These are phyloP conservation scores for Hibiscus mutabilis DNA, from an alignment of 345 rosid genomes.

Conservation along the genomic window DNA sequence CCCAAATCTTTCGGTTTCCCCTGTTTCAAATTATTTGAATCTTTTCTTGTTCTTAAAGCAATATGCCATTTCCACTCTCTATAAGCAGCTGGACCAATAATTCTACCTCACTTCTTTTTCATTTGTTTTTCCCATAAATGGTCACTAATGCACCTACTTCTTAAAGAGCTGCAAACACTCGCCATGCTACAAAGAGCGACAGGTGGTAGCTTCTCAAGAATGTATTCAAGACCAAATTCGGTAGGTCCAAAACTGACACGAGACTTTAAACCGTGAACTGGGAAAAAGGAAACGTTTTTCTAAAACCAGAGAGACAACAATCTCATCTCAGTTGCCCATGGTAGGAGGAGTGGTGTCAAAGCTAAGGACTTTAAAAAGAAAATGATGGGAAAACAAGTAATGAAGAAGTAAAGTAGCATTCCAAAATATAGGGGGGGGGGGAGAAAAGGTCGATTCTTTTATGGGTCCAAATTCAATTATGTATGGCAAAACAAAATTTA, in stretches of 20 bases:
- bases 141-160: too few species aligned
- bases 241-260: too few species aligned
- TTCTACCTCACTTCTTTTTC: constrained; percentile 66
- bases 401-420: constrained; percentile 82
- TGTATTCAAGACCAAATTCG: too few species aligned
- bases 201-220: too few species aligned
- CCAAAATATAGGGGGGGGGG: neutral
- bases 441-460: too few species aligned
- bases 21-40: constrained; percentile 28
- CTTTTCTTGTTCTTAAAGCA: constrained; percentile 29
- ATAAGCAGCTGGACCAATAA: constrained; percentile 69
- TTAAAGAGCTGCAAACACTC: too few species aligned
- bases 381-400: constrained; percentile 69
- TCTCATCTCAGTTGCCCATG: constrained; percentile 63
- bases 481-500: too few species aligned
- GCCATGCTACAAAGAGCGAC: too few species aligned
- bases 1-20: constrained; percentile 27
- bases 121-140: constrained; percentile 80
- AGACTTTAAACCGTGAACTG: too few species aligned
- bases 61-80: constrained; percentile 58
- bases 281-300: constrained; percentile 37
- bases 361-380: constrained; percentile 56
- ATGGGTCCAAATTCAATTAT: too few species aligned
- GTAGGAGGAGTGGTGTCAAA: too few species aligned
- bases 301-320: constrained; percentile 50